A percentile compares a stretch with the other conserved stretches of the same genome.
These are phyloP conservation scores for Biscogniauxia mediterranea DNA, from an alignment of 2,329 filamentous ascomycete species.

Conservation along the genomic window DNA sequence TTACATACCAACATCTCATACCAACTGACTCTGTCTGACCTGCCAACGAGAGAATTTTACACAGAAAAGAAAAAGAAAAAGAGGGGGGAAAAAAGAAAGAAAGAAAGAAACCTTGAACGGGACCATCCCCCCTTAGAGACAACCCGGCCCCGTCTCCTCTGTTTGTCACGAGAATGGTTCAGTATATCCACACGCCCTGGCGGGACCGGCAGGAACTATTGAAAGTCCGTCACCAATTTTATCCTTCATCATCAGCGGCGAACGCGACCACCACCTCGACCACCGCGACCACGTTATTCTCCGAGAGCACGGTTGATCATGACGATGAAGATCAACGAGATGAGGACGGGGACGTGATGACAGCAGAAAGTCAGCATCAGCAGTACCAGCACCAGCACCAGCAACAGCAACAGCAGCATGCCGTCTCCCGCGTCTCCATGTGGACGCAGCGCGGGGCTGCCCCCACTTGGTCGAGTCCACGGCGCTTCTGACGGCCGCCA, in stretches of 20 bases:
- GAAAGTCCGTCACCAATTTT: slow-evolving; percentile 63
- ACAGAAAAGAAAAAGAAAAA: not conserved
- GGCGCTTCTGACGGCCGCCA: slow-evolving; percentile 67
- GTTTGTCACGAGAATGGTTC: slow-evolving; percentile 50
- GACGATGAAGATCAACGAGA: slow-evolving; percentile 5
- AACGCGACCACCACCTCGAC: slow-evolving; percentile 12
- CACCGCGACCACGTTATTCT: slow-evolving; percentile 6
- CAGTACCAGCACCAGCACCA: slow-evolving; percentile 27
- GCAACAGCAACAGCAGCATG: slow-evolving; percentile 36
- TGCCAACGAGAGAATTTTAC: not conserved
- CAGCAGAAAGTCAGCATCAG: slow-evolving; percentile 16
- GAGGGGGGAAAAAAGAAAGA: not conserved
- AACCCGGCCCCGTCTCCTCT: not conserved
- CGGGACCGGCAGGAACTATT: slow-evolving; percentile 65
- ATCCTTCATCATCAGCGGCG: slow-evolving; percentile 36
- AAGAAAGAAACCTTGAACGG: not conserved
- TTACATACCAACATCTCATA: not conserved
- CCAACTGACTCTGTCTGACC: not conserved
- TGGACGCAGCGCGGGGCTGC: slow-evolving; percentile 74
- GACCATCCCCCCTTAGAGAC: not conserved
- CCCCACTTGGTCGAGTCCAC: slow-evolving; percentile 80
- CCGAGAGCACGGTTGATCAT: not conserved
- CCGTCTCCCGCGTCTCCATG: slow-evolving; percentile 59
- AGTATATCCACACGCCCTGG: slow-evolving; percentile 75
- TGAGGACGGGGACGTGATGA: slow-evolving; percentile 12